A percentile compares a stretch with the other conserved stretches of the same genome.
Evolutionary conservation across 768 basidiomycete species (phyloP).

Genomic region (Lactarius akahatsu): DNA sequence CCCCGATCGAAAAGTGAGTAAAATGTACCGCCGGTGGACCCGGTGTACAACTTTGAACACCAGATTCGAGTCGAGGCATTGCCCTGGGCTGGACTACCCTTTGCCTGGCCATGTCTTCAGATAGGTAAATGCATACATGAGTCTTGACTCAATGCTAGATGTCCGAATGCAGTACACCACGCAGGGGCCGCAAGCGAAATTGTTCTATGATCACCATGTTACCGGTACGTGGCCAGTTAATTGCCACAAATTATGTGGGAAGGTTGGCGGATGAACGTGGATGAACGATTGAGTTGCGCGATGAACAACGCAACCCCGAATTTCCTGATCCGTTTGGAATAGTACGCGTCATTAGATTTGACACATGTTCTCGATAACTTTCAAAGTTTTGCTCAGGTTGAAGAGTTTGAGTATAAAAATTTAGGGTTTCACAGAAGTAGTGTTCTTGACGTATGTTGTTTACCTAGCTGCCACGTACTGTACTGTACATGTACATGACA

Average conservation of each 20-base stretch:
- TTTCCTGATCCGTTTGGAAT: not conserved
- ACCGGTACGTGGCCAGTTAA: not conserved
- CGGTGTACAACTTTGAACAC: not conserved
- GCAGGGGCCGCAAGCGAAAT: not conserved
- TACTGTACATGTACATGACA: not conserved
- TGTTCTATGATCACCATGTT: conserved; percentile 1
- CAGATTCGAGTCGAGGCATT: not conserved
- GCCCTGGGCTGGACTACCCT: not conserved
- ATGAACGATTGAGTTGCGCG: not conserved
- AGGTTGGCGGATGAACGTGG: not conserved
- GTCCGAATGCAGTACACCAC: not conserved
- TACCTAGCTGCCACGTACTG: not conserved
- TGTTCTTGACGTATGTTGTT: not conserved
- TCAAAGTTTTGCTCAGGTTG: not conserved
- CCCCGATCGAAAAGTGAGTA: conserved; percentile 3
- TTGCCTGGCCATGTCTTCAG: not conserved
- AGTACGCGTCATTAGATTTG: not conserved
- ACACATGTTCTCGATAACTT: not conserved
- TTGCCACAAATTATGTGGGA: not conserved
- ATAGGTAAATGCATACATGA: not conserved
- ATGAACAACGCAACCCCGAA: too few relatives aligned
- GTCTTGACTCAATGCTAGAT: not conserved
- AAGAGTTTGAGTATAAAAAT: not conserved
- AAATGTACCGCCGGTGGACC: not conserved
- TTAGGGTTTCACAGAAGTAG: not conserved